Base-by-base conservation (phyloP, 805 yeast genomes). In the Starmerella khaoyaiensis region DNA sequence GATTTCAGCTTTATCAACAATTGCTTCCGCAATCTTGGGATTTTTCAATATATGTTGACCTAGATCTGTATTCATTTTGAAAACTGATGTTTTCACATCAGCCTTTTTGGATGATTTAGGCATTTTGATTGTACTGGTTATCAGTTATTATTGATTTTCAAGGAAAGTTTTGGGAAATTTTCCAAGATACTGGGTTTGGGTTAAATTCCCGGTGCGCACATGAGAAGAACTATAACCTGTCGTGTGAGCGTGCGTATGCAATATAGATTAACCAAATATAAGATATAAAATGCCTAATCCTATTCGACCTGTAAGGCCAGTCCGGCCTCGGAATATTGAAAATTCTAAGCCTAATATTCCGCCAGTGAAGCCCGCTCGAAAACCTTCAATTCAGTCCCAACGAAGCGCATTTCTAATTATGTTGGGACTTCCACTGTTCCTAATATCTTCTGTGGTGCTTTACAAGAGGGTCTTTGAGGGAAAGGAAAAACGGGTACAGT, bases 21-120 rank as follows among this genome's bases (percentile, higher is more conserved):
- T 90, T 12, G 96, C 97, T 58, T 90, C 97, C 5, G 98, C 97
- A 21, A 90, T 90, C 37, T 86, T 66, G 1, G 98, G 98, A 57
- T 90, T 90, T 56, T 90, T 90, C 55, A 90, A 68, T 47, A 90
- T 84, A 67, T 90, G 98, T 64, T 90, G 98, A 46, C 98, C 98
- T 39, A 90, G 67, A 54, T 82, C 90, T 12, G 97, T 90, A 61
- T 90, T 90, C 72, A 90, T 86, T 56, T 90, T 90, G 72, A 90
- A 90, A 25, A 90, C 95, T 2, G 60, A 51, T 8, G 56, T 59
- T 41, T 48, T 51, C 18, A 49, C 50, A 22, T 48, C 51, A 24
- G 41, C 40, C 41, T 50, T 49, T n/a, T 39, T 41, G 6, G 47
- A 47, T 12, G 51, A 48, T 35, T 55, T 56, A 8, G 58, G 58